Conservation (phyloP, 1,139 yeast genomes). For the Williopsis jadinii region DNA sequence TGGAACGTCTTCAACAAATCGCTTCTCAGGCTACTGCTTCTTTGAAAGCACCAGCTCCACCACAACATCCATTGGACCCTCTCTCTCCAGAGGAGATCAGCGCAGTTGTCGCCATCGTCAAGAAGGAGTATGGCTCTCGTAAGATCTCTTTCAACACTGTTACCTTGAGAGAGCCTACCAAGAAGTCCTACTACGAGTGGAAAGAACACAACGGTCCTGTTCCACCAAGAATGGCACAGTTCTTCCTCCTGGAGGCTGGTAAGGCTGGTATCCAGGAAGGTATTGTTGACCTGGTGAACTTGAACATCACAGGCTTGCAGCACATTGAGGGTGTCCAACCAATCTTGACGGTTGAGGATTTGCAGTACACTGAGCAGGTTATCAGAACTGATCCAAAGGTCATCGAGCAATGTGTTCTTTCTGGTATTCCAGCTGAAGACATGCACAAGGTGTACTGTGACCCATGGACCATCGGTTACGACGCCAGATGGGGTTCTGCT, state of each 20-base stretch:
- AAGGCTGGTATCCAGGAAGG: slow-evolving; percentile 64
- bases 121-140: slow-evolving; percentile 39
- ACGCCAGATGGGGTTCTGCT: slow-evolving; percentile 75
- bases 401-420: slow-evolving; percentile 62
- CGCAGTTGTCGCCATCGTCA: slow-evolving; percentile 38
- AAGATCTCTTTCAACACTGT: slow-evolving; percentile 56
- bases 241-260: slow-evolving; percentile 55
- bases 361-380: slow-evolving; percentile 54
- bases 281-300: slow-evolving; percentile 48
- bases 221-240: slow-evolving; percentile 64
- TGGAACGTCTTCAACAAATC: slow-evolving; percentile 65
- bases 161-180: slow-evolving; percentile 65
- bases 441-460: slow-evolving; percentile 75
- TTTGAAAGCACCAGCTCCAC: slow-evolving; percentile 43
- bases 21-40: slow-evolving; percentile 58
- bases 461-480: slow-evolving; percentile 82
- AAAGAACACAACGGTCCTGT: slow-evolving; percentile 51
- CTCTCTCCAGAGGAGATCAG: slow-evolving; percentile 51
- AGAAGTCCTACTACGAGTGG: slow-evolving; percentile 57
- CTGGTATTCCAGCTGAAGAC: slow-evolving; percentile 58
- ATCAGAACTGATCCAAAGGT: slow-evolving; percentile 64
- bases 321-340: slow-evolving; percentile 61
- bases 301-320: slow-evolving; percentile 40
- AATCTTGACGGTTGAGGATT: slow-evolving; percentile 63
- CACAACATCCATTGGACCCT: slow-evolving; percentile 69